phyloP scores from a whole-genome alignment of 306 rosid species.

The Glycine soja region DNA sequence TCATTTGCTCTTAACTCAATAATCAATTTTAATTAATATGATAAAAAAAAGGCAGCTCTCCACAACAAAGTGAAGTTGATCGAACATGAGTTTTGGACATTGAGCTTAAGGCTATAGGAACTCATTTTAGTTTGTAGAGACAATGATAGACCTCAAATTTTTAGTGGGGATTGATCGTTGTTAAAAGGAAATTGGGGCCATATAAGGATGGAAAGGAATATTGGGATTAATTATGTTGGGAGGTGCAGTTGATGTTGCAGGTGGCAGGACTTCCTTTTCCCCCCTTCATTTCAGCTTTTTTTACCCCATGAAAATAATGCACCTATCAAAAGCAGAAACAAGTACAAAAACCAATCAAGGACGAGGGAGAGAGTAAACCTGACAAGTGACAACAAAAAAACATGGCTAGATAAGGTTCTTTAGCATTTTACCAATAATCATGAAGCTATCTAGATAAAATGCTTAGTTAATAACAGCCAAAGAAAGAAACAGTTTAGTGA shows the following conservation, averaged over 20 bases:
- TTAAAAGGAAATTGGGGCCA: conserved; percentile 4
- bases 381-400: conserved; percentile 41
- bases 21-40: neutral
- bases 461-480: conserved; percentile 23
- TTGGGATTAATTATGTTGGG: conserved; percentile 10
- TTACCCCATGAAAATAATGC: conserved; percentile 43
- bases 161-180: neutral
- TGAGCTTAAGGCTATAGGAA: neutral
- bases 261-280: conserved; percentile 18
- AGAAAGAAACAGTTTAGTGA: conserved; percentile 34
- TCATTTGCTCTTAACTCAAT: conserved; percentile 23
- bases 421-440: conserved; percentile 39
- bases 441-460: conserved; percentile 12
- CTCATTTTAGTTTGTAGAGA: conserved; percentile 19
- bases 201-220: conserved; percentile 15
- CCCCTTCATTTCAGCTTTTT: neutral
- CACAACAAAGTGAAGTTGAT: neutral
- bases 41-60: no score
- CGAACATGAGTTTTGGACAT: neutral
- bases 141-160: neutral
- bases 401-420: conserved; percentile 34
- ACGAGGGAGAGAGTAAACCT: conserved; percentile 36
- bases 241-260: conserved; percentile 44
- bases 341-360: conserved; percentile 43
- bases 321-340: conserved; percentile 40